Base-by-base conservation (phyloP, 83 land plant species). In the Diphasiastrum complanatum region DNA sequence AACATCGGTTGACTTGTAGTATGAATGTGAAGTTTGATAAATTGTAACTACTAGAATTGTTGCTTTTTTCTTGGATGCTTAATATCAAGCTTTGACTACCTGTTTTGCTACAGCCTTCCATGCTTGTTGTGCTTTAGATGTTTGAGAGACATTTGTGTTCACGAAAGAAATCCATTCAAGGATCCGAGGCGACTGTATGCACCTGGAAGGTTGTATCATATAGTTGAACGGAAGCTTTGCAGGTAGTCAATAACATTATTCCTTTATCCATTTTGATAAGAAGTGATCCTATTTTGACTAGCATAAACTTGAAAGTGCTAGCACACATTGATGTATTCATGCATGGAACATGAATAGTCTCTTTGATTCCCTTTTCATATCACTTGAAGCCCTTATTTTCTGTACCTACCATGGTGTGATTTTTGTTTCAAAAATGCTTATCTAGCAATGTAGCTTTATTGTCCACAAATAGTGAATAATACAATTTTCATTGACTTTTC, bases 171-270 rank as follows among this genome's bases (percentile, higher is more conserved):
- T 51, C 74, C 74, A 83, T 63, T 83, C 25, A 86, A 65, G 65
- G 96, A 89, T 68, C 91, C 83, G 36, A 77, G 96, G 33, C 67
- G 91, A 40, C 73, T 89, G 10, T 89, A 89, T 75, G 81, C 87
- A 34, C 96, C 96, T 38, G 96, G 96, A 24, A 78, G 91, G 46
- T 50, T 85, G 23, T 89, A 89, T 68, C 96, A 89, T 60, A 89
- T 89, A 62, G 96, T 89, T 22, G 95, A 89, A 80, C 75, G 96
- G 53, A 83, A 85, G 45, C 79, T 73, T 34, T 89, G 76, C 79
- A 85, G 87, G 95, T 85, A 66, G 34, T 20, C 2, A 4, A 27
- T 19, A 12, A 1, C 5, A 3, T 52, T 23, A 16, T 25, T 20
- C 45, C 16, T 26, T 20, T 41, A 2, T 41, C n/a, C n/a, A n/a